phyloP scores from a whole-genome alignment of 2,329 filamentous ascomycete species.

The Neopestalotiopsis rosae region DNA sequence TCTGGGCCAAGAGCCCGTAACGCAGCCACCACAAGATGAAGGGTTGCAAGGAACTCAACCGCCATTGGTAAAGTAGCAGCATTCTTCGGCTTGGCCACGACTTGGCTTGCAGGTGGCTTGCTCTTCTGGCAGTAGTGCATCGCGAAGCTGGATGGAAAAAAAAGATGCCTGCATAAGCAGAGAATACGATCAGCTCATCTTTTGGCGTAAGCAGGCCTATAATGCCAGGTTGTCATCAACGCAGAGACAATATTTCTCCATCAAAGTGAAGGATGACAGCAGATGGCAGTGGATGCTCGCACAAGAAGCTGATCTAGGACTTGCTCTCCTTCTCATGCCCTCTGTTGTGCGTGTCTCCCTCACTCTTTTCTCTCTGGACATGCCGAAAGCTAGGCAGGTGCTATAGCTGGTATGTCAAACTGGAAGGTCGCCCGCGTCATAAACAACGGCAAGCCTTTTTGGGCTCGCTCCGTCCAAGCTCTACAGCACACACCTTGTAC shows the following conservation, averaged over 20 bases:
- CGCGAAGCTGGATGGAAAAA: background rate
- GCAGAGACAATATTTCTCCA: background rate
- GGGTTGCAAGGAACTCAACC: background rate
- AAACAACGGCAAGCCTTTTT: constrained; percentile 6
- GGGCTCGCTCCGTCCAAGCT: background rate
- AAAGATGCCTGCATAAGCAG: background rate
- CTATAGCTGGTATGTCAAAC: background rate
- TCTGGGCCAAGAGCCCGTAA: background rate
- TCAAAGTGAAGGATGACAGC: background rate
- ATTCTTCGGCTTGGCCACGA: background rate
- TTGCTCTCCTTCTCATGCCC: background rate
- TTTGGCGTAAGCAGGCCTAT: background rate
- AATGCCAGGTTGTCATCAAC: constrained; percentile 2
- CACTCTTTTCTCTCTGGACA: background rate
- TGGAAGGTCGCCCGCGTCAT: background rate
- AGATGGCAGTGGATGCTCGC: background rate
- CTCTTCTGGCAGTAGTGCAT: background rate
- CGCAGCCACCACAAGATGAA: constrained; percentile 2
- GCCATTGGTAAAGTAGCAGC: background rate
- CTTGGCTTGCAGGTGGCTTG: constrained; percentile 3
- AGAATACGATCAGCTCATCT: background rate
- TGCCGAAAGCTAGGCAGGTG: constrained; percentile 11
- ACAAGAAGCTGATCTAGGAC: background rate
- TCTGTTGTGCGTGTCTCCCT: no score
- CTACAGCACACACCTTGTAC: background rate